A percentile compares a stretch with the other conserved stretches of the same genome.
Evolutionary conservation across 2,329 filamentous ascomycete species (phyloP).

Genomic region (Nothophaeocryptopus gaeumannii): DNA sequence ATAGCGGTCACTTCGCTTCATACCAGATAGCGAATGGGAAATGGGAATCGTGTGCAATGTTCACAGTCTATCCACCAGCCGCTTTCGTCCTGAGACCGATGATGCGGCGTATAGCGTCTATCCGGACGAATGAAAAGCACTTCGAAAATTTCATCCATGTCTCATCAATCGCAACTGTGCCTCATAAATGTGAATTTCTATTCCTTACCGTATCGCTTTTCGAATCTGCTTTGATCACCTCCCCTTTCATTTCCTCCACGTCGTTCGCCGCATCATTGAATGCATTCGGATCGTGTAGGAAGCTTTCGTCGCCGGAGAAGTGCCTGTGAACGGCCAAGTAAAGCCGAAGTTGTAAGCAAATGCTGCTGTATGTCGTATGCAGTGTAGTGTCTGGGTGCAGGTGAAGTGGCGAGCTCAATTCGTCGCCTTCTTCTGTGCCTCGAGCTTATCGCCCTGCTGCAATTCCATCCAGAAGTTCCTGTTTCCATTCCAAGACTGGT

Average conservation of each 20-base stretch:
- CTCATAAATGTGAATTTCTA: constrained; percentile 21
- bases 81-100: constrained; percentile 12
- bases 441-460: too few species aligned
- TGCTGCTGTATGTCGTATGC: neutral
- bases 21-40: constrained; percentile 6
- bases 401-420: too few species aligned
- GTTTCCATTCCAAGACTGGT: constrained; percentile 19
- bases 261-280: constrained; percentile 36
- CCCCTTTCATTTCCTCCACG: neutral
- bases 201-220: constrained; percentile 5
- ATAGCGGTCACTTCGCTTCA: neutral
- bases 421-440: too few species aligned
- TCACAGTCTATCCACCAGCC: constrained; percentile 7
- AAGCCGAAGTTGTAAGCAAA: constrained; percentile 15
- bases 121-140: constrained; percentile 14
- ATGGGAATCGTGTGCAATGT: constrained; percentile 11
- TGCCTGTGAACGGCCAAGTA: constrained; percentile 36
- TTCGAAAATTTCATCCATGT: constrained; percentile 3
- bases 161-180: neutral
- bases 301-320: constrained; percentile 59
- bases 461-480: constrained; percentile 36
- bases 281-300: constrained; percentile 42
- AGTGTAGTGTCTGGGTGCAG: neutral
- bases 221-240: neutral
- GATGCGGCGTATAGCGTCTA: constrained; percentile 11